Percentiles rank a stretch among this genome's conserved stretches.
These are phyloP conservation scores for Lagerstroemia speciosa DNA, from an alignment of 345 rosid species.

Conservation along the genomic window DNA sequence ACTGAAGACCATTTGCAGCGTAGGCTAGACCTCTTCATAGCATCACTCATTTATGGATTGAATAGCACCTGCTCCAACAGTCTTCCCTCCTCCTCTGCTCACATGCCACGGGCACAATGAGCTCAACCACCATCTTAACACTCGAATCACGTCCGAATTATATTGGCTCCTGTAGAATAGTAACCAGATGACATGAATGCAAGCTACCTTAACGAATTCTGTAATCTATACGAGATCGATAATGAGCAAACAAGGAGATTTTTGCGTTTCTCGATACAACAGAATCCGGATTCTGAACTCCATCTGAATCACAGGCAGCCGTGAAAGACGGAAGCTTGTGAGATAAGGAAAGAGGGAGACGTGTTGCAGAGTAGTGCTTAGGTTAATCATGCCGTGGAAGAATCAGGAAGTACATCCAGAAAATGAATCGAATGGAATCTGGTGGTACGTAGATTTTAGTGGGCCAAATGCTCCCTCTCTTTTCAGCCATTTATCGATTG, in stretches of 20 bases:
- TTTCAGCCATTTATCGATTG: too few species aligned
- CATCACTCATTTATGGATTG: slow-evolving; percentile 60
- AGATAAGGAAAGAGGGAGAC: background rate
- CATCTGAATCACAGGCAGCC: background rate
- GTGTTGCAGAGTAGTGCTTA: background rate
- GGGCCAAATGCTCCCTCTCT: too few species aligned
- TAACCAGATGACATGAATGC: too few species aligned
- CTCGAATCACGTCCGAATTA: background rate
- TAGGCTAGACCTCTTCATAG: background rate
- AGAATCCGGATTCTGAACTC: background rate
- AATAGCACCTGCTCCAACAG: slow-evolving; percentile 92
- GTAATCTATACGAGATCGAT: too few species aligned
- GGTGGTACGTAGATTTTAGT: too few species aligned
- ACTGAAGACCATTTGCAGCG: background rate
- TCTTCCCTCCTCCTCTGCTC: slow-evolving; percentile 94
- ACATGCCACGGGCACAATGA: slow-evolving; percentile 81
- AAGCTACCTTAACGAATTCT: too few species aligned
- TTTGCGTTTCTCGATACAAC: too few species aligned
- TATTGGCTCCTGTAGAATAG: too few species aligned
- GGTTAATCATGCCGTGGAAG: background rate
- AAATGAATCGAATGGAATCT: too few species aligned
- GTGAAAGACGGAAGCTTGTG: background rate
- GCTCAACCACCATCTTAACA: slow-evolving; percentile 84
- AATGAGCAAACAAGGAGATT: too few species aligned
- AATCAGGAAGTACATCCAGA: background rate